Percentiles rank a stretch among this genome's conserved stretches.
phyloP scores from a whole-genome alignment of 2,329 filamentous ascomycete species.

The Aspergillus sp. region DNA sequence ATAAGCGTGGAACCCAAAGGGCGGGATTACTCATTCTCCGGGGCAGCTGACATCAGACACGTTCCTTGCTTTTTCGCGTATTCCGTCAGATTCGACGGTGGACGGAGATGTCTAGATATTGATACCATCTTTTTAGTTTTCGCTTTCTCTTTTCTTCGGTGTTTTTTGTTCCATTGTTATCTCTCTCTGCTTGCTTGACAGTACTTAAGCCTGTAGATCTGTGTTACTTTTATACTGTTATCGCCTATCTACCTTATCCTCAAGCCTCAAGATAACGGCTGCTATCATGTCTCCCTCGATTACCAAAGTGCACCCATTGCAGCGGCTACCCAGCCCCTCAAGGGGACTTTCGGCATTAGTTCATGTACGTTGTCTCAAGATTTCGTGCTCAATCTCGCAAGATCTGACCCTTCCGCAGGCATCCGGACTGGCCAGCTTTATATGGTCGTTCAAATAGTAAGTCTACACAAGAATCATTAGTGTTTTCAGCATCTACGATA shows the following conservation, averaged over 20 bases:
- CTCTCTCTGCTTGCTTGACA: neutral
- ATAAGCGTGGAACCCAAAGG: conserved; percentile 8
- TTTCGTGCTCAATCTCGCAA: neutral
- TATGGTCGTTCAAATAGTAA: conserved; percentile 47
- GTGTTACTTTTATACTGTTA: neutral
- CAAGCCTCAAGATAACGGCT: conserved; percentile 12
- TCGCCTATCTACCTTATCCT: neutral
- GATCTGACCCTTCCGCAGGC: conserved; percentile 25
- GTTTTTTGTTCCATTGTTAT: neutral
- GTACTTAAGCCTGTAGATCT: neutral
- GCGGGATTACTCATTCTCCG: conserved; percentile 4
- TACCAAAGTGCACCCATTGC: conserved; percentile 41
- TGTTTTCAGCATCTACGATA: neutral
- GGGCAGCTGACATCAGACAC: conserved; percentile 3
- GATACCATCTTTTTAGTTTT: neutral
- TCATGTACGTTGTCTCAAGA: conserved; percentile 35
- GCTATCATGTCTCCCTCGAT: conserved; percentile 17
- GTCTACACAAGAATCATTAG: conserved; percentile 13
- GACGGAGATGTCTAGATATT: neutral
- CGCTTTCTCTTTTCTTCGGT: neutral
- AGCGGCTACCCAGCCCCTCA: conserved; percentile 44
- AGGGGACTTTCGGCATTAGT: conserved; percentile 43
- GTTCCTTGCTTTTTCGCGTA: conserved; percentile 2
- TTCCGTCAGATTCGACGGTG: neutral
- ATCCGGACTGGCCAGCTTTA: conserved; percentile 42